Base-by-base conservation (phyloP, 148 eudicot genomes). In the Fagopyrum homotropicum region DNA sequence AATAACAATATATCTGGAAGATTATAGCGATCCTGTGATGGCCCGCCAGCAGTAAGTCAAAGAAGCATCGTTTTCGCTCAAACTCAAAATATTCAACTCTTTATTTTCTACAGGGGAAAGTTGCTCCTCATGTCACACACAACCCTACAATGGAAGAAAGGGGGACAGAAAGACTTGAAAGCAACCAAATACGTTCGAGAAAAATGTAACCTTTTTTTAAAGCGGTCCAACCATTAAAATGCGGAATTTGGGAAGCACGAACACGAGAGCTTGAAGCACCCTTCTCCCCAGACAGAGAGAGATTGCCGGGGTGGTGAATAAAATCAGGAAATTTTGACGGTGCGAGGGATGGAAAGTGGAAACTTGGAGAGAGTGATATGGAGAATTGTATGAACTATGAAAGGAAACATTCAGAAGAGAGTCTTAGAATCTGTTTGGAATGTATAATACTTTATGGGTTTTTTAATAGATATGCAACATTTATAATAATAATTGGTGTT, bases 31-130 rank as follows among this genome's bases (percentile, higher is more conserved):
- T 35, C 69, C 16, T 10, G 45, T 29, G 69, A 63, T 63, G 69
- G 35, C 69, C 69, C 69, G 35, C 69, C 69, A 12, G 69, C 69
- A 11, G 69, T 2, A 26, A 63, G 69, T 63, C 69, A 63, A 63
- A 63, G 69, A 63, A 35, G 69, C 45, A 26, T 4, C 69, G 45
- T 63, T 63, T 30, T 63, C 69, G 69, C 45, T 63, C 69, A 35
- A 63, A 30, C 6, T n/a, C 44, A 63, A 63, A 29, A 44, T 30
- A 29, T 12, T 30, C n/a, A 29, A 35, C 44, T 4, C 10, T 45
- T 63, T 63, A 29, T 30, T 11, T 7, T 12, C 15, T 9, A 9
- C 35, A 22, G 9, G 30, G 45, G 9, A 29, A 35, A 63, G 45
- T 7, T 63, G 69, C 5, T 63, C 45, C 69, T 30, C 69, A 44